These are phyloP conservation scores for Arthrobotrys pseudoclavata DNA, from an alignment of 2,329 filamentous ascomycete genomes.

Conservation along the genomic window DNA sequence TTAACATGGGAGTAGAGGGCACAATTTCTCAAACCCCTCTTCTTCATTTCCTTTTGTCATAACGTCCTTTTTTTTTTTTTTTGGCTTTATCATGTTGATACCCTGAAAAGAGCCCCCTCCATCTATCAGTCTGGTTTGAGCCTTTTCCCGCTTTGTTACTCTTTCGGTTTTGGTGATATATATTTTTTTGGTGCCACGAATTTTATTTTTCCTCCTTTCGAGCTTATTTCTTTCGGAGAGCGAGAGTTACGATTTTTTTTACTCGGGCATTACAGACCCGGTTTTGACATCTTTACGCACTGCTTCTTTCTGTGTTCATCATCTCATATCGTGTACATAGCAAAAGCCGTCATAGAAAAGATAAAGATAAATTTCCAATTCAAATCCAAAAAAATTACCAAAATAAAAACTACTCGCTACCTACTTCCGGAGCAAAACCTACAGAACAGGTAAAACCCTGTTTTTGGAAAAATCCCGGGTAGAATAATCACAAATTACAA, in stretches of 20 bases:
- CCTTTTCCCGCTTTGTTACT: constrained; percentile 8
- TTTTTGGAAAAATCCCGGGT: neutral
- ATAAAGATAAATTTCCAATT: neutral
- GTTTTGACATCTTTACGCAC: neutral
- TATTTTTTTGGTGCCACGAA: constrained; percentile 8
- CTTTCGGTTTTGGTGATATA: neutral
- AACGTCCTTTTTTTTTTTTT: neutral
- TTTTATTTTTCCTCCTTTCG: neutral
- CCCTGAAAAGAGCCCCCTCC: constrained; percentile 42
- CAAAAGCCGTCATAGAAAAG: constrained; percentile 5
- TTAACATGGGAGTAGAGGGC: neutral
- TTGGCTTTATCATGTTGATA: constrained; percentile 41
- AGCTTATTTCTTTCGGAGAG: constrained; percentile 7
- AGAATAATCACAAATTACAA: constrained; percentile 13
- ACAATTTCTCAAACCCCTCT: constrained; percentile 9
- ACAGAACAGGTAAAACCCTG: neutral
- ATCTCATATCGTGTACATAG: constrained; percentile 11
- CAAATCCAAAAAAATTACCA: neutral
- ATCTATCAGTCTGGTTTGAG: constrained; percentile 18
- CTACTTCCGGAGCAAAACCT: no score
- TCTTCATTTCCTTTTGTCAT: constrained; percentile 3
- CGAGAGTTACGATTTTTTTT: neutral
- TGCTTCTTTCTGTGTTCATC: constrained; percentile 1
- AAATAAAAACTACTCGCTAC: neutral
- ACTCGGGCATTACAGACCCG: neutral